Evolutionary conservation across 208 protist genomes (phyloP).

Genomic region (Perkinsela sp.): DNA sequence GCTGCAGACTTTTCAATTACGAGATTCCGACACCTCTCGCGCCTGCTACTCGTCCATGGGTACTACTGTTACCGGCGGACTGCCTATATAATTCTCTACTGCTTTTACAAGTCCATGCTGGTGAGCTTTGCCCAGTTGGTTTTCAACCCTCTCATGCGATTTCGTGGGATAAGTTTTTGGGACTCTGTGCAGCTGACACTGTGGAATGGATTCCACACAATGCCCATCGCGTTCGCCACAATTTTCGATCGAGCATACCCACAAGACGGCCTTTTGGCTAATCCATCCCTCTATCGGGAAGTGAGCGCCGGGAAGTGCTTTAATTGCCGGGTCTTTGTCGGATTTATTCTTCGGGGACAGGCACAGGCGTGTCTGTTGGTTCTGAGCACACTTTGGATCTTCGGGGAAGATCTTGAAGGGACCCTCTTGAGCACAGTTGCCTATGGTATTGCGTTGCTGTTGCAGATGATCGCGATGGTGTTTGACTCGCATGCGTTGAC

Average conservation of each 20-base stretch:
- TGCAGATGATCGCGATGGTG: constrained; percentile 44
- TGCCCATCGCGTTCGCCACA: constrained; percentile 53
- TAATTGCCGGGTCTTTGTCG: constrained; percentile 24
- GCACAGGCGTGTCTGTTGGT: constrained; percentile 32
- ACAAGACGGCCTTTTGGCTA: constrained; percentile 24
- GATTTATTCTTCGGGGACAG: constrained; percentile 27
- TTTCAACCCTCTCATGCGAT: constrained; percentile 32
- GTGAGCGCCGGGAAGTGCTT: constrained; percentile 19
- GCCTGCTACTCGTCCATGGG: constrained; percentile 77
- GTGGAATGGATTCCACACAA: constrained; percentile 67
- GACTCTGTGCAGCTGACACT: constrained; percentile 48
- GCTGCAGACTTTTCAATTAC: constrained; percentile 73
- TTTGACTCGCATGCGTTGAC: constrained; percentile 53
- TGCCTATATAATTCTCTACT: constrained; percentile 78
- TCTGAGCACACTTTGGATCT: constrained; percentile 13
- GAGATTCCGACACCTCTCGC: constrained; percentile 62
- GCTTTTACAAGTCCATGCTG: constrained; percentile 87
- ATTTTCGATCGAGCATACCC: constrained; percentile 51
- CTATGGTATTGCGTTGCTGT: constrained; percentile 51
- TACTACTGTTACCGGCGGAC: constrained; percentile 63
- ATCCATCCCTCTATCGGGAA: constrained; percentile 35
- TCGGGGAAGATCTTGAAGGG: constrained; percentile 14
- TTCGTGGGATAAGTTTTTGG: constrained; percentile 59
- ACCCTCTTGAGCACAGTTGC: constrained; percentile 17
- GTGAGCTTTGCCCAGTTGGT: constrained; percentile 66